These are phyloP conservation scores for Cyclocybe aegerita DNA, from an alignment of 768 basidiomycete genomes.

Conservation along the genomic window DNA sequence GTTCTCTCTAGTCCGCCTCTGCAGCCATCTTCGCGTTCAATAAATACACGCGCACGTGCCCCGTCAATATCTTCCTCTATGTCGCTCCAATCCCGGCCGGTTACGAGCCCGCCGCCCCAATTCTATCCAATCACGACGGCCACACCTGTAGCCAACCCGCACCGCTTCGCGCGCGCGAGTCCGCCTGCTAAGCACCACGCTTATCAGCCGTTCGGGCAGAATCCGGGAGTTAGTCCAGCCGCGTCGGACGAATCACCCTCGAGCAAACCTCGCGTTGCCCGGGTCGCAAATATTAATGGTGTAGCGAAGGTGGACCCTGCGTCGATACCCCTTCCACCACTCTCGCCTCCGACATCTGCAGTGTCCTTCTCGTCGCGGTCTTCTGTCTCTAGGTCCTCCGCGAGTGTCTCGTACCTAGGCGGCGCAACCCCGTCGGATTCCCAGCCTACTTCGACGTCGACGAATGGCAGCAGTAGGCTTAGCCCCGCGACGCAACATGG, in stretches of 20 bases:
- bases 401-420: constrained; percentile 37
- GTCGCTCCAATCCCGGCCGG: constrained; percentile 25
- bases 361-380: constrained; percentile 81
- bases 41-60: constrained; percentile 30
- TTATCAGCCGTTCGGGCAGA: constrained; percentile 29
- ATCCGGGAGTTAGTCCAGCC: constrained; percentile 6
- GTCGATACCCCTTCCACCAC: constrained; percentile 59
- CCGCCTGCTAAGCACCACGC: constrained; percentile 22
- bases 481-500: neutral
- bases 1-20: constrained; percentile 9
- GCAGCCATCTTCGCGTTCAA: constrained; percentile 26
- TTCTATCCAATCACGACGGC: constrained; percentile 61
- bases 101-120: constrained; percentile 24
- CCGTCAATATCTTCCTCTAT: constrained; percentile 40
- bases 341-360: constrained; percentile 71
- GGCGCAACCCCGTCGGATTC: constrained; percentile 23
- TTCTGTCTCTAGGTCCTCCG: constrained; percentile 56
- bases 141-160: constrained; percentile 55
- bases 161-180: constrained; percentile 41
- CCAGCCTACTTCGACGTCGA: constrained; percentile 3
- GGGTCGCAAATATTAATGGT: constrained; percentile 7
- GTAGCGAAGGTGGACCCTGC: constrained; percentile 51
- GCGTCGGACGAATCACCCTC: constrained; percentile 8
- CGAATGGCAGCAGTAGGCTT: constrained; percentile 2
- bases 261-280: constrained; percentile 9